These are phyloP conservation scores for Obelidium mucronatum DNA, from an alignment of 192 early-diverging fungal genomes.

Conservation along the genomic window DNA sequence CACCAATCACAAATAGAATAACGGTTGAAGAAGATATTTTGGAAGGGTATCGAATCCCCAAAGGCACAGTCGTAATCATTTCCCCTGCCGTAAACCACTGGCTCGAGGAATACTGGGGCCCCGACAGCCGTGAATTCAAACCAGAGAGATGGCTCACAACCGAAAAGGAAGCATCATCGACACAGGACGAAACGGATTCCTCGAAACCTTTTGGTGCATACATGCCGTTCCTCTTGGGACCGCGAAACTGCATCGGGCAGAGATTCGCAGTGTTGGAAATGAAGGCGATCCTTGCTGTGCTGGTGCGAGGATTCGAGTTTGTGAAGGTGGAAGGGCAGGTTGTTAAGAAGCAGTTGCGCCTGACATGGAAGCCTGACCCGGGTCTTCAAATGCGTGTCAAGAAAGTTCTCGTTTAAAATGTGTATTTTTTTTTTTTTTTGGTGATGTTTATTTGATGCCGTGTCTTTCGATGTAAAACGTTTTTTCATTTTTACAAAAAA, in stretches of 20 bases:
- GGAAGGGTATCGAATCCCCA: conserved; percentile 26
- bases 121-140: conserved; percentile 19
- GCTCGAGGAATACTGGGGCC: conserved; percentile 29
- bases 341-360: conserved; percentile 12
- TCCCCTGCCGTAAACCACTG: conserved; percentile 18
- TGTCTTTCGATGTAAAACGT: no score
- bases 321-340: conserved; percentile 24
- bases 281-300: conserved; percentile 24
- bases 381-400: not conserved
- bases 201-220: conserved; percentile 7
- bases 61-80: conserved; percentile 20
- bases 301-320: conserved; percentile 27
- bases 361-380: conserved; percentile 34
- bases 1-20: conserved; percentile 5
- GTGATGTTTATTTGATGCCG: no score
- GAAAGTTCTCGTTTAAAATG: not conserved
- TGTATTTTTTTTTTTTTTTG: not conserved
- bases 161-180: not conserved
- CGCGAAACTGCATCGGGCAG: conserved; percentile 30
- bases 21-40: conserved; percentile 2
- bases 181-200: not conserved
- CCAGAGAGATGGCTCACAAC: conserved; percentile 23
- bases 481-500: no score
- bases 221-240: conserved; percentile 33
- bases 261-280: conserved; percentile 30